A percentile compares a stretch with the other conserved stretches of the same genome.
Conservation (phyloP, 345 rosid species). For the Hevea brasiliensis region DNA sequence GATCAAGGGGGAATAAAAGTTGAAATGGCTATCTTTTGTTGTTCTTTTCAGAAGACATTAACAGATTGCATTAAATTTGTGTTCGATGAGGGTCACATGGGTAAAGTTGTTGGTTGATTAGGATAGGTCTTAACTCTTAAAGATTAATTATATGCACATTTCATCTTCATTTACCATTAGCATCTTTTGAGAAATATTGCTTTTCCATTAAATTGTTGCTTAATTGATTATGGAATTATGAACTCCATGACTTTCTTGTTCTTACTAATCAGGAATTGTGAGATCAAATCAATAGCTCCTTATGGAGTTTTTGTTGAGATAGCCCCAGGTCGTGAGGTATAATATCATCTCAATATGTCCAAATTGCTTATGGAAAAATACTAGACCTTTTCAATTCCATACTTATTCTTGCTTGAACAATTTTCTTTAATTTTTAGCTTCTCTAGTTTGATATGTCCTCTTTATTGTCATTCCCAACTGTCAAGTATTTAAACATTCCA, state of each 20-base stretch:
- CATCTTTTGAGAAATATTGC: conserved; percentile 11
- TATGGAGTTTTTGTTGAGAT: conserved; percentile 97
- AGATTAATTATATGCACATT: not conserved
- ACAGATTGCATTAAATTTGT: not conserved
- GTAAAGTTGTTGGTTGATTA: not conserved
- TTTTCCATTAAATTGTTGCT: conserved; percentile 9
- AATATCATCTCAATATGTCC: conserved; percentile 11
- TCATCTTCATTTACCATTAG: not conserved
- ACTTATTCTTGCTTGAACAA: not conserved
- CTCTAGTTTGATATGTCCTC: not conserved
- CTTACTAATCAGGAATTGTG: conserved; percentile 64
- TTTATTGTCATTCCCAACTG: not conserved
- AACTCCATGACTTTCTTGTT: conserved; percentile 17
- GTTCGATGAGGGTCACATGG: not conserved
- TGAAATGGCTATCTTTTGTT: not conserved
- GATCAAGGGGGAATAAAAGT: not conserved
- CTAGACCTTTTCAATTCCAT: not conserved
- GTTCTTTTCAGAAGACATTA: not conserved
- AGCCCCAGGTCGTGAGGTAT: conserved; percentile 93
- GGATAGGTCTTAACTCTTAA: not conserved
- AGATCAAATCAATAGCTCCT: conserved; percentile 85
- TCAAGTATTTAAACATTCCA: not conserved
- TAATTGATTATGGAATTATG: conserved; percentile 5
- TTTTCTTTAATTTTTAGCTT: not conserved
- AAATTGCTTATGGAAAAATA: not conserved